Base-by-base conservation (phyloP, 768 basidiomycete genomes). In the Agaricus blazei region DNA sequence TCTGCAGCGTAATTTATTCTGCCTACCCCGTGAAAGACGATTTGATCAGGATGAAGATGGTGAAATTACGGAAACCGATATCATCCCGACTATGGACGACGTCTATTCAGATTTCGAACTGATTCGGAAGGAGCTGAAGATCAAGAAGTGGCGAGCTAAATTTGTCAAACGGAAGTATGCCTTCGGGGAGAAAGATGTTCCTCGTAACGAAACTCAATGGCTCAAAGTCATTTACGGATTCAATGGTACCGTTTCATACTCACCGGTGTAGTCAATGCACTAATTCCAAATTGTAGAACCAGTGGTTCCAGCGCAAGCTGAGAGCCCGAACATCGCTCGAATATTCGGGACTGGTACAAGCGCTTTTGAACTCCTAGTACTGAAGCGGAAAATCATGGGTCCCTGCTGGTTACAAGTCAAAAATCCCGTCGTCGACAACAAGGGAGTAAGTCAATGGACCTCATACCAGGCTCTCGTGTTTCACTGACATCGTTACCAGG, bases 311-410 rank as follows among this genome's bases (percentile, higher is more conserved):
- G 74, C 75, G 59, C 83, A 82, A 34, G 81, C 87, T 3, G 82
- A 81, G 40, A 93, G 90, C 46, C 85, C 90, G 8, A 95, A 90
- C 49, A 95, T 98, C 66, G 78, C 84, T 34, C 83, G 82, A 54
- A 85, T 98, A 9, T 89, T 98, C 61, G 97, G 97, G 11, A 89
- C 95, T 2, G 94, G 85, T 60, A 96, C 94, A 4, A 91, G 75
- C 51, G 88, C 96, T 0, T 99, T 99, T 62, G 97, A 98, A 67
- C 74, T 93, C 9, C 81, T 99, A 19, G 95, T 94, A 2, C 62
- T 98, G 45, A 98, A 98, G 69, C 84, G 94, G 31, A 97, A 95
- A 72, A 97, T 98, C 55, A 98, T 98, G 94, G 97, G 97, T 0
- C 95, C 97, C 0, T 98, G 97, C 66, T 99, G 97, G 97, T 74